Conservation (phyloP, 73 alveolate genomes). For the Paramecium tetraurelia region DNA sequence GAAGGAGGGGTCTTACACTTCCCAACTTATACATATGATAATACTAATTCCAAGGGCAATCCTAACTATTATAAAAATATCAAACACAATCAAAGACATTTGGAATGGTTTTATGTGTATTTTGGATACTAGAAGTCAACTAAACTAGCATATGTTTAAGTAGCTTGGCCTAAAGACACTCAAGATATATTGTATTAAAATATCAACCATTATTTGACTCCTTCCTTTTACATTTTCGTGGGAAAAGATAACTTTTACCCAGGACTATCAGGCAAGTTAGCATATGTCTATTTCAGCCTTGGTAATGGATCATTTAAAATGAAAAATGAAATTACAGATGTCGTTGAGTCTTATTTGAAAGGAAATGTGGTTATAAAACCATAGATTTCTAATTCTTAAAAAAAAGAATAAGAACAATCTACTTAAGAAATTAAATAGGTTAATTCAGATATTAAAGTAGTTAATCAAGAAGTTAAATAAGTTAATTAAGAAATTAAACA, state of each 20-base stretch:
- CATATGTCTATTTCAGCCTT: neutral
- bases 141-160: neutral
- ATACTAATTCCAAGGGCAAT: neutral
- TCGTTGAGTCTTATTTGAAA: neutral
- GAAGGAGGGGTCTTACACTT: neutral
- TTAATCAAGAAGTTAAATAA: too few relatives aligned
- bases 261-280: neutral
- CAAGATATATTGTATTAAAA: neutral
- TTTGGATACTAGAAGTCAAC: neutral
- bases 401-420: neutral
- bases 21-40: neutral
- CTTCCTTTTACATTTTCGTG: neutral
- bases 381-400: neutral
- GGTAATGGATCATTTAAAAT: slow-evolving; percentile 4
- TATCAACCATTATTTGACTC: neutral
- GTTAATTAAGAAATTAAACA: neutral
- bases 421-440: neutral
- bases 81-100: neutral
- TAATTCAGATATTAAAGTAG: neutral
- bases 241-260: slow-evolving; percentile 43
- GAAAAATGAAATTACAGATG: neutral
- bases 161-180: neutral
- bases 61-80: neutral
- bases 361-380: neutral
- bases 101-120: slow-evolving; percentile 17